Evolutionary conservation across 2,329 filamentous ascomycete genomes (phyloP).

Genomic region (Boeremia lycopersici): DNA sequence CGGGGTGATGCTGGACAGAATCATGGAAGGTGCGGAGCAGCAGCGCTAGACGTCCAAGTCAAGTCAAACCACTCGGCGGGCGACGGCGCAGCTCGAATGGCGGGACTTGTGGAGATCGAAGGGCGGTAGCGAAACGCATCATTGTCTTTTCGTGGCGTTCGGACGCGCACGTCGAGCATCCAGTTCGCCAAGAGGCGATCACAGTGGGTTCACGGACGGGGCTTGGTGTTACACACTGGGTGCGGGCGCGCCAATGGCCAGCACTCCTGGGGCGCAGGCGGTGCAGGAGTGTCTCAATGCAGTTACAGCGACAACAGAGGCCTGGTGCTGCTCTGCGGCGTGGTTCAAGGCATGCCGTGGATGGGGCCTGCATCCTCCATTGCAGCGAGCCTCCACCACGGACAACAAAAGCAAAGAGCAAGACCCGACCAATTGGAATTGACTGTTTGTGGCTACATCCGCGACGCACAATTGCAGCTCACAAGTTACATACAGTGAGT

Average conservation of each 20-base stretch:
- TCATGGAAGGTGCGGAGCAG: conserved; percentile 18
- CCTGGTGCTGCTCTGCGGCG: neutral
- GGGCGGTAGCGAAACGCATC: conserved; percentile 29
- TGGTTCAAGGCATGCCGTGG: conserved; percentile 1
- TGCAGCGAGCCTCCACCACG: neutral
- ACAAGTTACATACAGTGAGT: conserved; percentile 11
- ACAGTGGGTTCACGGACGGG: neutral
- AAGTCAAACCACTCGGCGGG: conserved; percentile 10
- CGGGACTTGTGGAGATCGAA: conserved; percentile 19
- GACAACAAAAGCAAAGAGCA: conserved; percentile 14
- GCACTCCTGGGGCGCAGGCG: conserved; percentile 8
- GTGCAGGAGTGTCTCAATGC: conserved; percentile 17
- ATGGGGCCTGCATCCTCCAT: neutral
- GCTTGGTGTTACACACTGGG: conserved; percentile 17
- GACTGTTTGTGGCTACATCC: conserved; percentile 9
- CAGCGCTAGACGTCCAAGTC: conserved; percentile 8
- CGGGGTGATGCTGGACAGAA: conserved; percentile 26
- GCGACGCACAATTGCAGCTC: conserved; percentile 14
- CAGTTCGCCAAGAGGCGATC: conserved; percentile 22
- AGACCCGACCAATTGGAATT: conserved; percentile 10
- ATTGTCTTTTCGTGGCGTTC: conserved; percentile 35
- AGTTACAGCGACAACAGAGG: conserved; percentile 14
- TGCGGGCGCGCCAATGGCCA: conserved; percentile 13
- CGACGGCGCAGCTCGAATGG: conserved; percentile 25
- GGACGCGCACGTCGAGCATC: conserved; percentile 24